phyloP scores from a whole-genome alignment of 2,329 filamentous ascomycete species.

The Hypoxylon sp. region DNA sequence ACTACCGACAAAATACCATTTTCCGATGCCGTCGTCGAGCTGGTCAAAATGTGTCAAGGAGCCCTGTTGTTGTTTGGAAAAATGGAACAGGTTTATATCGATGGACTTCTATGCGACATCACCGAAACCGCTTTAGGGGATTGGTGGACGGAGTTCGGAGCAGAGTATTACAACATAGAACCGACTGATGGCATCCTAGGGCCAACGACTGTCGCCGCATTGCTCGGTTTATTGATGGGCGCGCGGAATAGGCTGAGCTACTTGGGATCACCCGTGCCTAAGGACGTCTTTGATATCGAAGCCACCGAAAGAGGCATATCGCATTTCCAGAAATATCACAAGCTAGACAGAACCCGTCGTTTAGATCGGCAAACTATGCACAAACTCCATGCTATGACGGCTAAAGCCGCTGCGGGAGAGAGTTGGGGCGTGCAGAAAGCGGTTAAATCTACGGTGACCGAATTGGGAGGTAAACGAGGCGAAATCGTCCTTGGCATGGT shows the following conservation, averaged over 20 bases:
- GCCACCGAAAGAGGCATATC: constrained; percentile 86
- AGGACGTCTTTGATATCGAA: constrained; percentile 91
- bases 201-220: constrained; percentile 88
- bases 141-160: constrained; percentile 96
- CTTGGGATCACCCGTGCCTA: constrained; percentile 84
- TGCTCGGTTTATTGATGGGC: constrained; percentile 90
- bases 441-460: constrained; percentile 94
- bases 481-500: constrained; percentile 98
- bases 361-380: constrained; percentile 88
- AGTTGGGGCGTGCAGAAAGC: constrained; percentile 94
- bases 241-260: constrained; percentile 91
- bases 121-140: constrained; percentile 91
- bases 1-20: constrained; percentile 87
- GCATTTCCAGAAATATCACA: constrained; percentile 91
- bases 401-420: constrained; percentile 90
- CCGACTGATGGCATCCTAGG: constrained; percentile 93
- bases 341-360: constrained; percentile 81
- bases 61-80: constrained; percentile 91
- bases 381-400: constrained; percentile 84
- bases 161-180: constrained; percentile 92
- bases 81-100: constrained; percentile 88
- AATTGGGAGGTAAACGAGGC: constrained; percentile 92
- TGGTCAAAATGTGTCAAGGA: constrained; percentile 92
- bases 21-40: constrained; percentile 83
- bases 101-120: constrained; percentile 92